Conservation (phyloP, 805 yeast species). For the Spathaspora boniae region DNA sequence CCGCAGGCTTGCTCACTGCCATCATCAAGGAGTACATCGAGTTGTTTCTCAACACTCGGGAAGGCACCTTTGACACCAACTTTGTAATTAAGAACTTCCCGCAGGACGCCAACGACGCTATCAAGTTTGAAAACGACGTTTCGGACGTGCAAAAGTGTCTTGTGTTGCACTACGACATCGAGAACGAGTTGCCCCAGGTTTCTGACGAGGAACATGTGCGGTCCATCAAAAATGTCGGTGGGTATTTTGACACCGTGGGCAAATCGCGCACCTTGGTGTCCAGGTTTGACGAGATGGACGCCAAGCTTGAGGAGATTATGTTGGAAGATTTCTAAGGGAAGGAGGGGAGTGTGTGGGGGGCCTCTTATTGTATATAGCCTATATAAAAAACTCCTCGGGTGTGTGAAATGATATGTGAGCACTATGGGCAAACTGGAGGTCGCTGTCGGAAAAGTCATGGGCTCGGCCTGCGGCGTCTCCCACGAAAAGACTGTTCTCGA, state of each 20-base stretch:
- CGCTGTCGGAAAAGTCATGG: constrained; percentile 78
- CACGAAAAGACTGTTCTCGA: constrained; percentile 56
- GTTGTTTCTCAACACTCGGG: constrained; percentile 32
- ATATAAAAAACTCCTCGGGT: constrained; percentile 67
- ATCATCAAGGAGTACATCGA: constrained; percentile 39
- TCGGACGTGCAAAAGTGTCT: constrained; percentile 45
- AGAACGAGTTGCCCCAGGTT: constrained; percentile 15
- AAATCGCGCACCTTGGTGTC: constrained; percentile 30
- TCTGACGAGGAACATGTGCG: constrained; percentile 22
- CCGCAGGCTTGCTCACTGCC: constrained; percentile 50
- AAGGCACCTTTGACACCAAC: constrained; percentile 39
- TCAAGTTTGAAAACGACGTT: constrained; percentile 69
- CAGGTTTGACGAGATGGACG: constrained; percentile 20
- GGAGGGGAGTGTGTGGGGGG: background rate
- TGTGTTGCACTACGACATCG: constrained; percentile 28
- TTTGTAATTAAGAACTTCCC: constrained; percentile 61
- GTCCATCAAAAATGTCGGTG: constrained; percentile 45
- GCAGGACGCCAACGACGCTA: constrained; percentile 58
- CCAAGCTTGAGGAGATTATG: constrained; percentile 16
- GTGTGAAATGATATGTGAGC: constrained; percentile 51
- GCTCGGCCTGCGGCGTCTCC: constrained; percentile 96
- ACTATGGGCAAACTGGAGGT: constrained; percentile 61
- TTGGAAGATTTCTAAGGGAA: constrained; percentile 15
- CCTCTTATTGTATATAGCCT: background rate
- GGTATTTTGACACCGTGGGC: constrained; percentile 65